phyloP scores from a whole-genome alignment of 192 early-diverging fungal species.

The Ambispora gerdemannii region DNA sequence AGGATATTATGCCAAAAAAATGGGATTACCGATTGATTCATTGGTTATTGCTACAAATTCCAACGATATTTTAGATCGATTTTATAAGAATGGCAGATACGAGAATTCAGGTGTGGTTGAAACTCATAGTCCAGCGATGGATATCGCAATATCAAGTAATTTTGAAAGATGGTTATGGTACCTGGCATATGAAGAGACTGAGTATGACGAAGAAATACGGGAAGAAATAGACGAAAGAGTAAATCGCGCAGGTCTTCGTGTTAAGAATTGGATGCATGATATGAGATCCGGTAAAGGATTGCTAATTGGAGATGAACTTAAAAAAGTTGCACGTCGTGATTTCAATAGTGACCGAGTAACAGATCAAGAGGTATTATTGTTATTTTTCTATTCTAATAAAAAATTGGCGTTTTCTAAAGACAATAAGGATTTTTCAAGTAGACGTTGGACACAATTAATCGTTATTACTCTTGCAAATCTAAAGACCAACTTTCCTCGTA shows the following conservation, averaged over 20 bases:
- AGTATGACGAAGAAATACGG: slow-evolving; percentile 34
- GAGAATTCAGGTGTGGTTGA: slow-evolving; percentile 65
- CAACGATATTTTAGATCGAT: slow-evolving; percentile 96
- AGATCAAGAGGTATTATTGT: slow-evolving; percentile 51
- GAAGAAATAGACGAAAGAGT: slow-evolving; percentile 45
- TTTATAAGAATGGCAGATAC: slow-evolving; percentile 83
- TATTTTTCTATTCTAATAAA: not conserved
- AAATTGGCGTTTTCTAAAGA: not conserved
- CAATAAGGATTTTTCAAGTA: slow-evolving; percentile 34
- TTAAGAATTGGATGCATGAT: slow-evolving; percentile 75
- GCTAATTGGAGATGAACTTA: slow-evolving; percentile 56
- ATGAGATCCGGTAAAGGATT: slow-evolving; percentile 73
- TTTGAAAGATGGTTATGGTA: slow-evolving; percentile 98
- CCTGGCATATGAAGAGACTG: slow-evolving; percentile 61
- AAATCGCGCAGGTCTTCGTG: slow-evolving; percentile 53
- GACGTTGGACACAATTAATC: slow-evolving; percentile 71
- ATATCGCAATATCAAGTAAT: slow-evolving; percentile 93
- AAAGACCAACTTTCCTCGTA: slow-evolving; percentile 54
- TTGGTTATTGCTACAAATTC: slow-evolving; percentile 93
- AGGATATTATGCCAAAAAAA: slow-evolving; percentile 84
- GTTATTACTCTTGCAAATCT: slow-evolving; percentile 57
- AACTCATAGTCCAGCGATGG: slow-evolving; percentile 95
- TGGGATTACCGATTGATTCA: slow-evolving; percentile 85
- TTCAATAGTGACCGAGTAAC: slow-evolving; percentile 75
- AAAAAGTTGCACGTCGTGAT: slow-evolving; percentile 61